Conservation (phyloP, 371 early-diverging fungal species). For the Mucor mucedo region DNA sequence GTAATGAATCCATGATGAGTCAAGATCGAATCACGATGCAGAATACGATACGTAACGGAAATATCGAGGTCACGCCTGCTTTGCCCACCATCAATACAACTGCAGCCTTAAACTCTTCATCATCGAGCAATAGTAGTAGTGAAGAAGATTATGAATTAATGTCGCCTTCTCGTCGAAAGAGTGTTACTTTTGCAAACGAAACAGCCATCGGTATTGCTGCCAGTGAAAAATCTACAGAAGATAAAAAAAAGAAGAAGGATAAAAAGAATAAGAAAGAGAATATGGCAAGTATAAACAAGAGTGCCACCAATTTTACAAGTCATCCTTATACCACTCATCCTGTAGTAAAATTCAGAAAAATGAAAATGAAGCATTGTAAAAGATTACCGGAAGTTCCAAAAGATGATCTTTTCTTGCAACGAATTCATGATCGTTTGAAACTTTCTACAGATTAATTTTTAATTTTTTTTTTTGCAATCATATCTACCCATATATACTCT, state of each 20-base stretch:
- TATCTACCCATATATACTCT: not conserved
- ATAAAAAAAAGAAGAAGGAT: conserved; percentile 22
- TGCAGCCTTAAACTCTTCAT: not conserved
- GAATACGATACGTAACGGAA: conserved; percentile 31
- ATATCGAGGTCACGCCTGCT: not conserved
- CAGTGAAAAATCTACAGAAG: conserved; percentile 8
- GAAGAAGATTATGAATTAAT: conserved; percentile 13
- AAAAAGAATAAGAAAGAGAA: conserved; percentile 16
- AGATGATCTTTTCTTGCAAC: conserved; percentile 30
- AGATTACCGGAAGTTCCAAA: conserved; percentile 28
- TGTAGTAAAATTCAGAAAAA: conserved; percentile 29
- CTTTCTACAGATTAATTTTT: not conserved
- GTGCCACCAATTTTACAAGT: conserved; percentile 15
- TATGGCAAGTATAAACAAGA: conserved; percentile 23
- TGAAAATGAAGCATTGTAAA: conserved; percentile 26
- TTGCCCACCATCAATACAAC: not conserved
- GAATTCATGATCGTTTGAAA: conserved; percentile 25
- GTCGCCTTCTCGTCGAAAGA: conserved; percentile 16
- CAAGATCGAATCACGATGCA: conserved; percentile 27
- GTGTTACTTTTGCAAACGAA: conserved; percentile 21
- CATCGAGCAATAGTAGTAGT: not conserved
- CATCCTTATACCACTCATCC: conserved; percentile 34
- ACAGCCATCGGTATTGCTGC: conserved; percentile 18
- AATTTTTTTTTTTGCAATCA: conserved; percentile 1
- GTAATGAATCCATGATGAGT: conserved; percentile 1